Percentiles rank a stretch among this genome's conserved stretches.
Evolutionary conservation across 192 early-diverging fungal genomes (phyloP).

Genomic region (Tieghemiomyces parasiticus): DNA sequence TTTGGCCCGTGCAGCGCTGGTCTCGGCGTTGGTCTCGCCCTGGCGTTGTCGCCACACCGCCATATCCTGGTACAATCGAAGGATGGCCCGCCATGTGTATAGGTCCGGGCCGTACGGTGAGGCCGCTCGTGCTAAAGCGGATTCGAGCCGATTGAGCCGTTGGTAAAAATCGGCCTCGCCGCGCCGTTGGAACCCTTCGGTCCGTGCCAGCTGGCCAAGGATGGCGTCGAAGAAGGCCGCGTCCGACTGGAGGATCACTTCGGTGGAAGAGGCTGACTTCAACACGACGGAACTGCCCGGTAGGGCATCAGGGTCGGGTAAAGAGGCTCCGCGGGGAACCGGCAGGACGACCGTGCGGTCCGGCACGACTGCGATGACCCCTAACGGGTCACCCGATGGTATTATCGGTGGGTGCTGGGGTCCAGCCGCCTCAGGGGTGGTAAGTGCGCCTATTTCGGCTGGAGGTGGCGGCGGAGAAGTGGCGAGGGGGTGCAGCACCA

Average conservation of each 20-base stretch:
- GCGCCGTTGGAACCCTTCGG: slow-evolving; percentile 34
- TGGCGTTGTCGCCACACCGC: slow-evolving; percentile 7
- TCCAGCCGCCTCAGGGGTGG: too few species aligned
- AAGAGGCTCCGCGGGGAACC: too few species aligned
- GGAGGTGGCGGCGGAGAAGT: too few species aligned
- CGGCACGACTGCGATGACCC: too few species aligned
- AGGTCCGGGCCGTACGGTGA: slow-evolving; percentile 65
- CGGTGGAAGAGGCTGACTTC: too few species aligned
- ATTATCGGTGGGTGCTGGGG: too few species aligned
- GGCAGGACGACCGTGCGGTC: too few species aligned
- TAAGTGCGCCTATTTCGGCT: too few species aligned
- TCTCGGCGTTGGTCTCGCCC: neutral
- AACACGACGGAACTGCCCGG: too few species aligned
- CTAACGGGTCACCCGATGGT: too few species aligned
- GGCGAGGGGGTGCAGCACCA: too few species aligned
- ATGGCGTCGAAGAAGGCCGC: slow-evolving; percentile 41
- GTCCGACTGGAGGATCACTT: slow-evolving; percentile 25
- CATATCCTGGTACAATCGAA: slow-evolving; percentile 8
- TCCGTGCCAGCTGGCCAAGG: slow-evolving; percentile 36
- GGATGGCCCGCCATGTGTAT: slow-evolving; percentile 39
- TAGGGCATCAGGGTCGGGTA: too few species aligned
- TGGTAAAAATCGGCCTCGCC: slow-evolving; percentile 34
- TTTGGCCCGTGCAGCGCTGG: neutral
- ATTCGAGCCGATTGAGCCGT: slow-evolving; percentile 35
- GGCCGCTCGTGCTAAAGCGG: slow-evolving; percentile 34